Evolutionary conservation across 2,329 filamentous ascomycete species (phyloP).

Genomic region (Penicillium freii): DNA sequence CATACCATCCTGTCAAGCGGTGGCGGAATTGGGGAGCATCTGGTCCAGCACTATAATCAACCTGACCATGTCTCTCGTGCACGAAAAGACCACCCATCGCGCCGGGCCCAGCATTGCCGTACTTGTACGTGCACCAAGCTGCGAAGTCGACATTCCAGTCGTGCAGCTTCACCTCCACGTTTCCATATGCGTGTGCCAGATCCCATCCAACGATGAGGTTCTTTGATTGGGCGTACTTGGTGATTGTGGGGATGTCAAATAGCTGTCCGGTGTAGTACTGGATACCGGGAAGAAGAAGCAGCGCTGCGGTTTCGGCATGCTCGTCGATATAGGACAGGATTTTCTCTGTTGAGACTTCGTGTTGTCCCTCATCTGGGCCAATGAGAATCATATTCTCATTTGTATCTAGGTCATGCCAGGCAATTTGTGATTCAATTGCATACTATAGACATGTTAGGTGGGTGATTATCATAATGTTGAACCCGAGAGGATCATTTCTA

Average conservation of each 20-base stretch:
- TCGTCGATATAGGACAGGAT: conserved; percentile 71
- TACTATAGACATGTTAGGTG: conserved; percentile 53
- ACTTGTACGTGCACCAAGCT: conserved; percentile 92
- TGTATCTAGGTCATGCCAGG: conserved; percentile 66
- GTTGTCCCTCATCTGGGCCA: conserved; percentile 56
- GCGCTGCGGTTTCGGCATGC: conserved; percentile 68
- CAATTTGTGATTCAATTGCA: conserved; percentile 75
- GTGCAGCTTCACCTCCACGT: conserved; percentile 73
- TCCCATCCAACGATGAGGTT: conserved; percentile 80
- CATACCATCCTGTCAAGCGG: conserved; percentile 79
- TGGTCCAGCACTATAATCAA: conserved; percentile 40
- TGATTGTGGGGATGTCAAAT: conserved; percentile 77
- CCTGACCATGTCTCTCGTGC: conserved; percentile 65
- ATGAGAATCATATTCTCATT: conserved; percentile 70
- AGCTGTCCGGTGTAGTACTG: conserved; percentile 90
- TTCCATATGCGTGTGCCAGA: conserved; percentile 78
- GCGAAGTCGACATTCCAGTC: conserved; percentile 90
- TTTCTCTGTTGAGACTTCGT: conserved; percentile 65
- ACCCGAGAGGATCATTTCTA: not conserved
- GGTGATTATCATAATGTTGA: not conserved
- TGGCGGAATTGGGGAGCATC: conserved; percentile 57
- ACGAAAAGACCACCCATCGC: conserved; percentile 77
- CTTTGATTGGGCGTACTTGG: conserved; percentile 66
- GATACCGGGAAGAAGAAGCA: conserved; percentile 79
- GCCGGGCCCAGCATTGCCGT: conserved; percentile 80